A percentile compares a stretch with the other conserved stretches of the same genome.
phyloP scores from a whole-genome alignment of 805 yeast genomes.

The Candida railenensis region DNA sequence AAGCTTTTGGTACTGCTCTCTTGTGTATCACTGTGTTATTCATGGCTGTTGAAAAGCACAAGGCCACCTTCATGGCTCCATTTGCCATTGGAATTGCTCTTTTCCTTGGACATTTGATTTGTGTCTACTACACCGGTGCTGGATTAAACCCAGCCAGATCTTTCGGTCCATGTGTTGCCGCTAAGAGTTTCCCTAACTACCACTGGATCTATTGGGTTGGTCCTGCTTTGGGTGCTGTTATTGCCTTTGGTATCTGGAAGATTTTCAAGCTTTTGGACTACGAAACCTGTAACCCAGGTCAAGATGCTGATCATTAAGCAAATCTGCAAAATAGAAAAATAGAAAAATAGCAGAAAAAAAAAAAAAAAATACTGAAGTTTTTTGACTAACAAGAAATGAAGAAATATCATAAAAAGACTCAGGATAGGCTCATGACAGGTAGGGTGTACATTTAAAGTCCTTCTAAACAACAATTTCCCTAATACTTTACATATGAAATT shows the following conservation, averaged over 20 bases:
- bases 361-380: not conserved
- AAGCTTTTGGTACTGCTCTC: constrained; percentile 74
- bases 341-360: not conserved
- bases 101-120: constrained; percentile 77
- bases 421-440: not conserved
- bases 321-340: not conserved
- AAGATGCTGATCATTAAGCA: constrained; percentile 51
- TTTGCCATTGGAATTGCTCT: constrained; percentile 79
- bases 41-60: constrained; percentile 80
- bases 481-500: not conserved
- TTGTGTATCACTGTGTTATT: constrained; percentile 76
- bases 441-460: not conserved
- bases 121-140: constrained; percentile 85
- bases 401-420: no score
- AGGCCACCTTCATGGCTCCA: constrained; percentile 77
- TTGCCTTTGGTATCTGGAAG: constrained; percentile 70
- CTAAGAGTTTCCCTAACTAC: constrained; percentile 70
- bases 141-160: constrained; percentile 91
- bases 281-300: constrained; percentile 69
- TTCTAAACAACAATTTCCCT: not conserved
- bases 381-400: no score
- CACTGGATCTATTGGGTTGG: constrained; percentile 96
- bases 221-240: constrained; percentile 68
- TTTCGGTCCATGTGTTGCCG: constrained; percentile 80
- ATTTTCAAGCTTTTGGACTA: constrained; percentile 63